Evolutionary conservation across 1,284 basidiomycete genomes (phyloP).

Genomic region (Neolentinus lepideus): DNA sequence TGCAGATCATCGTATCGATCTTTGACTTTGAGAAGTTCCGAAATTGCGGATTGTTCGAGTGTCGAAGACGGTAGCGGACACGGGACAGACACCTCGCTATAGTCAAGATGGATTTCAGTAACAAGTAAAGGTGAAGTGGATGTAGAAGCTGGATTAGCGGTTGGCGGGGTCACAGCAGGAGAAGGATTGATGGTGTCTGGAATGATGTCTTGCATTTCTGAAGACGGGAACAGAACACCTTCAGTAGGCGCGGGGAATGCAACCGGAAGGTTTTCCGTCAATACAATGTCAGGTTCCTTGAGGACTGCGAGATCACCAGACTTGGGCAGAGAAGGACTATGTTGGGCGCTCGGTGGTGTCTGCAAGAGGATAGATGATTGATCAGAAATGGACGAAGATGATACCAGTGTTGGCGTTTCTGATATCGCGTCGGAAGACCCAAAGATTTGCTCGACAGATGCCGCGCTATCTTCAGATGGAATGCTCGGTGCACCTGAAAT

Average conservation of each 20-base stretch:
- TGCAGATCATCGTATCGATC: conserved; percentile 59
- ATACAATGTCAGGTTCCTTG: neutral
- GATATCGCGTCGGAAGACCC: neutral
- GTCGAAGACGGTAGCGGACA: conserved; percentile 5
- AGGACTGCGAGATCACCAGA: neutral
- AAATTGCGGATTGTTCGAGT: conserved; percentile 28
- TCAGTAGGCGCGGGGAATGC: neutral
- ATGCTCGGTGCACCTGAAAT: neutral
- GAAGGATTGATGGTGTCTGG: neutral
- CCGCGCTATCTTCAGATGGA: neutral
- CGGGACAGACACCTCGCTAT: neutral
- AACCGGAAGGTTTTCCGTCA: neutral
- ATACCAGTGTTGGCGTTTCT: neutral
- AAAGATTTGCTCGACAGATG: neutral
- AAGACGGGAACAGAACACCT: neutral
- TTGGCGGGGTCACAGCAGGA: neutral
- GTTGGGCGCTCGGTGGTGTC: neutral
- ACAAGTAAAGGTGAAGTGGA: neutral
- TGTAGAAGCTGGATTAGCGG: neutral
- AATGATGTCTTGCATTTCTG: neutral
- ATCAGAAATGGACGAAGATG: neutral
- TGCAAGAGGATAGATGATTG: neutral
- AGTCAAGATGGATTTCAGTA: neutral
- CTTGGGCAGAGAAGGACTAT: neutral
- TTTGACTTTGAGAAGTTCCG: conserved; percentile 31